Evolutionary conservation across 2,329 filamentous ascomycete genomes (phyloP).

Genomic region (Escovopsis sp.): DNA sequence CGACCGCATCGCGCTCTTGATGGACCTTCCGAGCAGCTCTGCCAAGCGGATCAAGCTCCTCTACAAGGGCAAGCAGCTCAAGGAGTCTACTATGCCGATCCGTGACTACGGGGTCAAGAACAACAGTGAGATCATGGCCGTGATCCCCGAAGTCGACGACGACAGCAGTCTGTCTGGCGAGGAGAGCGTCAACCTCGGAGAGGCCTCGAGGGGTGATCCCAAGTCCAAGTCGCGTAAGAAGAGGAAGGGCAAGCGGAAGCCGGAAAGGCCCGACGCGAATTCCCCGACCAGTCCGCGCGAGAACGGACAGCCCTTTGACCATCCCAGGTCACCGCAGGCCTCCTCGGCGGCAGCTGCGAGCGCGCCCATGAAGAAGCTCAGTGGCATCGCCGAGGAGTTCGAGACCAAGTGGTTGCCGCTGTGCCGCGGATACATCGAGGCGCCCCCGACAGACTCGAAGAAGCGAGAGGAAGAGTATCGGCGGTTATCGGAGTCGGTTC

Average conservation of each 20-base stretch:
- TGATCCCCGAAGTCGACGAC: constrained; percentile 24
- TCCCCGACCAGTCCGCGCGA: constrained; percentile 30
- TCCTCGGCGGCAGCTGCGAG: constrained; percentile 17
- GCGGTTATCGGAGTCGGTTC: constrained; percentile 58
- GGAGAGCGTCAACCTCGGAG: constrained; percentile 32
- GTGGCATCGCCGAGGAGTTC: constrained; percentile 51
- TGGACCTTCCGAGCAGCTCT: constrained; percentile 43
- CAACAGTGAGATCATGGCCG: constrained; percentile 41
- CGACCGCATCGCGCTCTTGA: constrained; percentile 50
- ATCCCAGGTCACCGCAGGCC: constrained; percentile 7
- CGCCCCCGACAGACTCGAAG: constrained; percentile 50
- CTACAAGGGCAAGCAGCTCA: constrained; percentile 59
- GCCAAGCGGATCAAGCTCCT: constrained; percentile 47
- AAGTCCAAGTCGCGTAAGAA: constrained; percentile 25
- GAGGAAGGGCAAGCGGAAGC: constrained; percentile 29
- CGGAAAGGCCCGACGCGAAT: constrained; percentile 23
- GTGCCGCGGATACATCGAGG: constrained; percentile 44
- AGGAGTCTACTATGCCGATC: constrained; percentile 43
- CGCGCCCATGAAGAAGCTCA: constrained; percentile 40
- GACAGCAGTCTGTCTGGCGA: constrained; percentile 26
- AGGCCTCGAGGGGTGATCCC: constrained; percentile 20
- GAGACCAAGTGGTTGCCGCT: constrained; percentile 48
- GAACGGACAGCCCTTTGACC: constrained; percentile 25
- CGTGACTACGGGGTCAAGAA: constrained; percentile 48
- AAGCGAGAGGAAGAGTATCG: constrained; percentile 63